Base-by-base conservation (phyloP, 2,329 filamentous ascomycete genomes). In the Phialophora chinensis region DNA sequence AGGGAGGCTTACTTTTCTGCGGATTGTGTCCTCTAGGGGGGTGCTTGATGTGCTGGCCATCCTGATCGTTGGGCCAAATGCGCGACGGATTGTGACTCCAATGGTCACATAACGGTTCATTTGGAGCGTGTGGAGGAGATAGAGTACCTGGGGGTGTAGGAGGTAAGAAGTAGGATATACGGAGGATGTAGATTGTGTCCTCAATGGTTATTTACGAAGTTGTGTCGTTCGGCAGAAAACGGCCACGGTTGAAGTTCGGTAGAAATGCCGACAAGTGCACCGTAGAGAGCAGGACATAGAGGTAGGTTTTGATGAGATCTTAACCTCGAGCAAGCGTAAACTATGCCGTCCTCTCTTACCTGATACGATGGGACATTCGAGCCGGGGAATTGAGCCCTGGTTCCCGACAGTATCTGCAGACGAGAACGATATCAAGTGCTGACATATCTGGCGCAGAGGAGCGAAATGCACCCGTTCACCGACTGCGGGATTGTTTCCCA, bases 11-110 rank as follows among this genome's bases (percentile, higher is more conserved):
- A 66, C 35, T 55, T 73, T 68, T 66, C 67, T 58, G 7, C 53
- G 60, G 52, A 38, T 60, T 7, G 61, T 54, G 44, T 55, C 47
- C 49, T 60, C 49, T 23, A 64, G 47, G 4, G 49, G 38, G 11
- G 50, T 66, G 49, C 1, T 31, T 25, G 69, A 65, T 3, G 61
- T 67, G 33, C 63, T 62, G n/a, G 65, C 59, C 64, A 66, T 62
- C 47, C 64, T 62, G 53, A 23, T 62, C 6, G 23, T 44, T 44
- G 56, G 54, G 35, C 27, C 14, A 20, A 54, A n/a, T 52, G 31
- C 11, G 35, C 53, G 64, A 35, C 60, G 29, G 53, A 59, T 31
- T 14, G 54, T 49, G 54, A 47, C 54, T 59, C 63, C 29, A 17
- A 44, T 17, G 44, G 27, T 53, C 47, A 50, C 52, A 62, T 56